A percentile compares a stretch with the other conserved stretches of the same genome.
phyloP scores from a whole-genome alignment of 1,284 basidiomycete genomes.

The Earliella scabrosa region DNA sequence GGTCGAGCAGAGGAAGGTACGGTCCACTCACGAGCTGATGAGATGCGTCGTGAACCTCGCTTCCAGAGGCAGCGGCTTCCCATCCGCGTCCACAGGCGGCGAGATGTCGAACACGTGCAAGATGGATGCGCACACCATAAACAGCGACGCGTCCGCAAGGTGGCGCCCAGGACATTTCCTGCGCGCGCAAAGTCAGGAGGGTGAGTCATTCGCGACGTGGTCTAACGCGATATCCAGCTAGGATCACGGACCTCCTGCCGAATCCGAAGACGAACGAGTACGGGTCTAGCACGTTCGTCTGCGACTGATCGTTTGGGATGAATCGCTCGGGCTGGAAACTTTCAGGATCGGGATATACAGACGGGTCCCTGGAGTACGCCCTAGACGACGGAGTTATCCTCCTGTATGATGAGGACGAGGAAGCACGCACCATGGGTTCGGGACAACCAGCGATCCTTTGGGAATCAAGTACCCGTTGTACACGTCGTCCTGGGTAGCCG shows the following conservation, averaged over 20 bases:
- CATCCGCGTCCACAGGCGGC: neutral
- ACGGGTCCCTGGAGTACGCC: constrained; percentile 17
- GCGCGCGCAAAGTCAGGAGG: too few species aligned
- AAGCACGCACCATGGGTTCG: constrained; percentile 11
- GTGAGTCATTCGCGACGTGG: too few species aligned
- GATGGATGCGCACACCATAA: constrained; percentile 4
- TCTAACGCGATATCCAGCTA: too few species aligned
- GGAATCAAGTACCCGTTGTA: constrained; percentile 15
- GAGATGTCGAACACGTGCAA: constrained; percentile 2
- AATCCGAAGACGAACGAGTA: constrained; percentile 9
- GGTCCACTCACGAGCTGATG: neutral
- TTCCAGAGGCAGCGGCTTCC: neutral
- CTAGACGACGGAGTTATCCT: constrained; percentile 1
- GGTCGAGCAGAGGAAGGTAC: neutral
- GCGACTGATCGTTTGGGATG: constrained; percentile 12
- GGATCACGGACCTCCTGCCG: constrained; percentile 14
- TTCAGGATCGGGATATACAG: constrained; percentile 23
- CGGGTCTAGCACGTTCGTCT: constrained; percentile 2
- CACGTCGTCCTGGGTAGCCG: constrained; percentile 5
- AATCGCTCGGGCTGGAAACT: constrained; percentile 26
- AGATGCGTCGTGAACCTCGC: neutral
- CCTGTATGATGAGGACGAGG: neutral
- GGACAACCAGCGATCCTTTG: constrained; percentile 1
- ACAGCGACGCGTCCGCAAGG: constrained; percentile 12
- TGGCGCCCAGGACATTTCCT: constrained; percentile 25